Evolutionary conservation across 1,284 basidiomycete genomes (phyloP).

Genomic region (Ganoderma lucidum): DNA sequence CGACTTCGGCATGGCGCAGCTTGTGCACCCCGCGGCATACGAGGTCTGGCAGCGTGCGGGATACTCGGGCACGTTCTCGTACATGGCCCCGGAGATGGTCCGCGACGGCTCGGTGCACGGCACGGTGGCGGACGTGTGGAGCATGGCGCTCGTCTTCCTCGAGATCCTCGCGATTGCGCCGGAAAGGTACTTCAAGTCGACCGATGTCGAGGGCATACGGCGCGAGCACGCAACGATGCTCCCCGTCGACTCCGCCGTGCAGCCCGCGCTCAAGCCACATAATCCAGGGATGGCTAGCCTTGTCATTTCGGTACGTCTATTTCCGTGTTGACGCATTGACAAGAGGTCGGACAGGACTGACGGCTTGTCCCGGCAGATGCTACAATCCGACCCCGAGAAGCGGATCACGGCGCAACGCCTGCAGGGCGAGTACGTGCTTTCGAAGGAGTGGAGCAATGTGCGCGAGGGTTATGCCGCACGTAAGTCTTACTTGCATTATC

Average conservation of each 20-base stretch:
- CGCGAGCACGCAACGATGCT: slow-evolving; percentile 1
- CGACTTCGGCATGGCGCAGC: slow-evolving; percentile 34
- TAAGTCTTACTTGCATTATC: neutral
- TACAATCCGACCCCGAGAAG: slow-evolving; percentile 9
- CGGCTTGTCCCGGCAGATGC: slow-evolving; percentile 26
- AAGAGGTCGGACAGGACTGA: neutral
- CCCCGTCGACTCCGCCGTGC: neutral
- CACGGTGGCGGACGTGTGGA: slow-evolving; percentile 34
- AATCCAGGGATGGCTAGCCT: neutral
- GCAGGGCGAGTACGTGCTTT: neutral
- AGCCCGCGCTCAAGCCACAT: neutral
- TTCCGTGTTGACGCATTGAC: neutral
- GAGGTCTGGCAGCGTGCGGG: neutral
- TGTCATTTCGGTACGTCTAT: neutral
- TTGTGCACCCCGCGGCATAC: slow-evolving; percentile 44
- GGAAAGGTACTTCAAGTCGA: slow-evolving; percentile 14
- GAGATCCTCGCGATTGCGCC: slow-evolving; percentile 27
- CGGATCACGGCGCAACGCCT: neutral
- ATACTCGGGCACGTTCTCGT: neutral
- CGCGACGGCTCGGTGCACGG: slow-evolving; percentile 17
- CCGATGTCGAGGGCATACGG: slow-evolving; percentile 5
- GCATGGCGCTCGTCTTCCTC: slow-evolving; percentile 34
- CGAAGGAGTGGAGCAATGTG: slow-evolving; percentile 16
- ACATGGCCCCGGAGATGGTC: slow-evolving; percentile 28
- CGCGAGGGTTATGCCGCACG: neutral